Evolutionary conservation across 2,329 filamentous ascomycete species (phyloP).

Genomic region (Beauveria caledonica): DNA sequence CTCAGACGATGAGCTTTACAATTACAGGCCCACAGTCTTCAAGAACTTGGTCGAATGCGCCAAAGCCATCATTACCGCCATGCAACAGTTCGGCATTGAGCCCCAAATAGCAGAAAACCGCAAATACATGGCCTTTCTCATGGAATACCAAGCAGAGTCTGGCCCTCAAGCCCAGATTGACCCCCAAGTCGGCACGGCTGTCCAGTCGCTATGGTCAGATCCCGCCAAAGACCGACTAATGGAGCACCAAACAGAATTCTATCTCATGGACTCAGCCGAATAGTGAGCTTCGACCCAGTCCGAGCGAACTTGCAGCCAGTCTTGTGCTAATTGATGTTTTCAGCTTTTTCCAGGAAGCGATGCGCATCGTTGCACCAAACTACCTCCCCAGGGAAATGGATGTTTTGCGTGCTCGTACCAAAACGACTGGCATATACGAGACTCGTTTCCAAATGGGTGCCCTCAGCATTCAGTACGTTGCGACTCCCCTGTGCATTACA

Average conservation of each 20-base stretch:
- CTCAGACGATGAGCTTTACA: constrained; percentile 82
- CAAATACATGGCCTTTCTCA: constrained; percentile 68
- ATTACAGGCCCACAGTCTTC: constrained; percentile 94
- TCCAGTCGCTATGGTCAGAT: constrained; percentile 85
- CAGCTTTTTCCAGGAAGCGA: constrained; percentile 93
- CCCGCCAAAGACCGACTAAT: constrained; percentile 73
- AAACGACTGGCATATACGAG: constrained; percentile 98
- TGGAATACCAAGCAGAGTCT: constrained; percentile 83
- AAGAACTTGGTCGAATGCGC: constrained; percentile 97
- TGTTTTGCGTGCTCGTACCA: constrained; percentile 89
- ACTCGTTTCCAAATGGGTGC: constrained; percentile 98
- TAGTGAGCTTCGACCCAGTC: constrained; percentile 58
- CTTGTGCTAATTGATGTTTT: background rate
- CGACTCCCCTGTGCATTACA: background rate
- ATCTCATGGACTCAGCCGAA: constrained; percentile 97
- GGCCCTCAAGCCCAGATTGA: constrained; percentile 84
- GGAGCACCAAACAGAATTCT: constrained; percentile 95
- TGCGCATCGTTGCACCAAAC: constrained; percentile 71
- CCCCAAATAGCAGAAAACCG: constrained; percentile 63
- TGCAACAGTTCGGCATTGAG: constrained; percentile 84
- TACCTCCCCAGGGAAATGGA: constrained; percentile 94
- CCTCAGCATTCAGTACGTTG: constrained; percentile 88
- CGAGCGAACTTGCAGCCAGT: background rate
- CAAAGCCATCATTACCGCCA: constrained; percentile 83
- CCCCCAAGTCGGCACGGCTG: constrained; percentile 68